Conservation (phyloP, 2,329 filamentous ascomycete species). For the Aureobasidium sp. region DNA sequence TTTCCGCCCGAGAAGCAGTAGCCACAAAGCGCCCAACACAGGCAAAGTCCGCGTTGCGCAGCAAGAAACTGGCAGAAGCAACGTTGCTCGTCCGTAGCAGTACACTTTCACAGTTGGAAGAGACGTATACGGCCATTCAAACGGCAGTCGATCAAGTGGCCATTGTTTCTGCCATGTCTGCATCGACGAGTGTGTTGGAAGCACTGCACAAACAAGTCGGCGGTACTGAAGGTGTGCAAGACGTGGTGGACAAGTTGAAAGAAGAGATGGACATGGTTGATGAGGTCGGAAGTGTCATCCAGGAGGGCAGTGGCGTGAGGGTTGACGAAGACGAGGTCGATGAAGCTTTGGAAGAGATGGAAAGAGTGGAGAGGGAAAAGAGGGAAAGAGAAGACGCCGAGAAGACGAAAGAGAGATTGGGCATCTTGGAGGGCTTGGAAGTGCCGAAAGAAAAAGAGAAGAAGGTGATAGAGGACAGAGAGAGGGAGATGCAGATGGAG, state of each 20-base stretch:
- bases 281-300: constrained; percentile 71
- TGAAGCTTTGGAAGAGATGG: constrained; percentile 74
- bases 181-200: constrained; percentile 64
- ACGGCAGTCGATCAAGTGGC: constrained; percentile 79
- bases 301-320: constrained; percentile 44
- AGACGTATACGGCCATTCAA: constrained; percentile 74
- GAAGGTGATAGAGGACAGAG: constrained; percentile 26
- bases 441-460: constrained; percentile 36
- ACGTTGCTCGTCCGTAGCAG: constrained; percentile 65
- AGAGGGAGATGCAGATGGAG: constrained; percentile 4
- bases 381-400: constrained; percentile 30
- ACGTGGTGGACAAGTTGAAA: constrained; percentile 64
- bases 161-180: constrained; percentile 74
- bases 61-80: constrained; percentile 73
- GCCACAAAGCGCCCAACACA: constrained; percentile 63
- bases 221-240: constrained; percentile 66
- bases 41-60: constrained; percentile 71
- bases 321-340: constrained; percentile 82
- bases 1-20: constrained; percentile 62
- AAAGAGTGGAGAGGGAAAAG: constrained; percentile 43
- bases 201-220: constrained; percentile 71
- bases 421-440: constrained; percentile 34
- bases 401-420: constrained; percentile 25
- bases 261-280: constrained; percentile 76
- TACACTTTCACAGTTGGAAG: constrained; percentile 73